Evolutionary conservation across 306 rosid genomes (phyloP), one percentile per base, ranked within the genome.

Genomic region (Medicago ruthenica): DNA sequence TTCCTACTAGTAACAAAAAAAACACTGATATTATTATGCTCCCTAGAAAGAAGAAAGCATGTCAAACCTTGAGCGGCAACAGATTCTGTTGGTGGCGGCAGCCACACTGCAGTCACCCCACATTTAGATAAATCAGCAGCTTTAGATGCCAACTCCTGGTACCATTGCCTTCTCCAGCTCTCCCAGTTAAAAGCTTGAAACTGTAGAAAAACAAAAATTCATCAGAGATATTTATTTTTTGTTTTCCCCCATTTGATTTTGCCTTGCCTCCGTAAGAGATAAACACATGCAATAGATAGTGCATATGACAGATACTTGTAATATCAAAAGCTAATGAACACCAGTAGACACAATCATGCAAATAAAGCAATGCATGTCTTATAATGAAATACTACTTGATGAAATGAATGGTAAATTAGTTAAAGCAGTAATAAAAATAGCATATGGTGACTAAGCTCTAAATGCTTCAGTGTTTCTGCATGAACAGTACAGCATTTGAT

Each of bases 171-270:
- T 87, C 93, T 86, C 96, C 96, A 88, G 85, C 93, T 88, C 81
- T 90, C 96, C 96, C 96, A 90, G 75, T 90, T 90, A 83, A 90
- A 90, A 79, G 83, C 93, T 88, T 90, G 96, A 85, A 88, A 86
- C 96, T 88, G 79, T 57, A 75, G 48, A 50, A 47, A 71, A 55
- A 80, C 16, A 58, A 67, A 84, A 70, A 85, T 24, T 67, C 59
- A 83, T 57, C 75, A 76, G 71, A 77, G 77, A 45, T 27, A 50
- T 45, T 50, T 64, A 17, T 31, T 31, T 76, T 53, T 57, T 20
- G 17, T 66, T 77, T 27, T 48, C 42, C 62, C 53, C 47, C 57
- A 57, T 73, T 47, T 57, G n/a, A 15, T 27, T 27, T 40, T 60
- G 39, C 41, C 60, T 10, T 58, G 17, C 37, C 54, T 18, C 47